phyloP scores from a whole-genome alignment of 1,284 basidiomycete genomes.

The Flammula alnicola region DNA sequence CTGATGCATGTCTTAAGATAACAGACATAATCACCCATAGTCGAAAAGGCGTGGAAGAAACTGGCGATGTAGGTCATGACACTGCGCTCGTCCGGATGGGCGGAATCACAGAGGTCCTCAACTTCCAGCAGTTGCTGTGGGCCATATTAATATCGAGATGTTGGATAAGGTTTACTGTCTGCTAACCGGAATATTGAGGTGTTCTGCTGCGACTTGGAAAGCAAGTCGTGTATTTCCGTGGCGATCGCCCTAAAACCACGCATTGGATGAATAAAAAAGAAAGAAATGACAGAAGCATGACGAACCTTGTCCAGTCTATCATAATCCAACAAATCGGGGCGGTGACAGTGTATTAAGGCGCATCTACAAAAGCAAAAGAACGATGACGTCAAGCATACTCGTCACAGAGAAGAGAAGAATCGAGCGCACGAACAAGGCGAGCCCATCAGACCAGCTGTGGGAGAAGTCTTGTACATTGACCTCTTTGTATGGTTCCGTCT shows the following conservation, averaged over 20 bases:
- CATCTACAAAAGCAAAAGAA: conserved; percentile 69
- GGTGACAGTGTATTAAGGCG: conserved; percentile 95
- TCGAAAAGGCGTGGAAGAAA: conserved; percentile 97
- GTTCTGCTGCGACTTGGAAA: conserved; percentile 85
- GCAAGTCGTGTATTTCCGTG: conserved; percentile 86
- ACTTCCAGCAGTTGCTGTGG: conserved; percentile 92
- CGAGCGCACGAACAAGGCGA: conserved; percentile 79
- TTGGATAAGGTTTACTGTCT: neutral
- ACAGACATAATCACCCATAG: conserved; percentile 83
- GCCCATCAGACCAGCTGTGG: conserved; percentile 90
- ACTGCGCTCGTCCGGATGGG: conserved; percentile 91
- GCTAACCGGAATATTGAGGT: conserved; percentile 87
- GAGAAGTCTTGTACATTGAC: conserved; percentile 96
- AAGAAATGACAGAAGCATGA: conserved; percentile 4
- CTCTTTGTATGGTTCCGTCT: conserved; percentile 90
- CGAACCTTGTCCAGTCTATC: conserved; percentile 79
- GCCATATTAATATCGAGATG: conserved; percentile 4
- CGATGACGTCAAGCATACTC: neutral
- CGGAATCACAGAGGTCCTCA: conserved; percentile 91
- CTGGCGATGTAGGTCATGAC: conserved; percentile 97
- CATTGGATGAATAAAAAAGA: neutral
- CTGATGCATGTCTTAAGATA: conserved; percentile 1
- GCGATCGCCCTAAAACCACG: conserved; percentile 61
- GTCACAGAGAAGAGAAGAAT: neutral
- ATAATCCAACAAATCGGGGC: conserved; percentile 93